Evolutionary conservation across 345 rosid genomes (phyloP).

Genomic region (Dipteronia sinensis): DNA sequence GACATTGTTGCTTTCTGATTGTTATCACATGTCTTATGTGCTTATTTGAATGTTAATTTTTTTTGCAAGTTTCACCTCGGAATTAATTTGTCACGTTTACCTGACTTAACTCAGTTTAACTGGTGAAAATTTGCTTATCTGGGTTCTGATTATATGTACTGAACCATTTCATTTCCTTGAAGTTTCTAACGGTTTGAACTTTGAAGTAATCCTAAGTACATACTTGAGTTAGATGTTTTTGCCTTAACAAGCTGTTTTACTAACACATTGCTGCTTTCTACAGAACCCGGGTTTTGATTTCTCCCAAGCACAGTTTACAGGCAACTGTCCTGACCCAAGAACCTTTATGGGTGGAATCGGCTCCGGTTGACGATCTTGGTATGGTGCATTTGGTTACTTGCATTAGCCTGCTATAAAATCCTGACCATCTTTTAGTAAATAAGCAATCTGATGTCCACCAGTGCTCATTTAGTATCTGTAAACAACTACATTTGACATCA

Average conservation of each 20-base stretch:
- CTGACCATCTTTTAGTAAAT: conserved; percentile 11
- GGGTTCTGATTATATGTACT: not conserved
- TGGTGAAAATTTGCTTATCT: not conserved
- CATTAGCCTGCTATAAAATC: conserved; percentile 1
- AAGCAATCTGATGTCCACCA: not conserved
- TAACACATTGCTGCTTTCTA: conserved; percentile 18
- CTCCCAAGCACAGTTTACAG: conserved; percentile 90
- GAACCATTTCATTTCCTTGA: conserved; percentile 1
- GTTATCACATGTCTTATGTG: not conserved
- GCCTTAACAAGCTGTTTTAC: not conserved
- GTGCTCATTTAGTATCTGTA: not conserved
- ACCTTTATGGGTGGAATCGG: conserved; percentile 91
- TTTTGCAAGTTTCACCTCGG: conserved; percentile 7
- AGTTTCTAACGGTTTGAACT: not conserved
- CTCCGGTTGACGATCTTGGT: conserved; percentile 44
- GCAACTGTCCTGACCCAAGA: conserved; percentile 88
- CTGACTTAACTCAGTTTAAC: not conserved
- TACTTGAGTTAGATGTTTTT: not conserved
- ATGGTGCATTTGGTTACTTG: conserved; percentile 13
- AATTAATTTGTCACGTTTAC: not conserved
- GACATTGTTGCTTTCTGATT: not conserved
- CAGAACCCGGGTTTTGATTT: conserved; percentile 99
- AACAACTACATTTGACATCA: not conserved
- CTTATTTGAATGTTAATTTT: not conserved
- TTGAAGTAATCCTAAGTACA: not conserved